Conservation (phyloP, 208 protist species). For the Leishmania tarentolae region DNA sequence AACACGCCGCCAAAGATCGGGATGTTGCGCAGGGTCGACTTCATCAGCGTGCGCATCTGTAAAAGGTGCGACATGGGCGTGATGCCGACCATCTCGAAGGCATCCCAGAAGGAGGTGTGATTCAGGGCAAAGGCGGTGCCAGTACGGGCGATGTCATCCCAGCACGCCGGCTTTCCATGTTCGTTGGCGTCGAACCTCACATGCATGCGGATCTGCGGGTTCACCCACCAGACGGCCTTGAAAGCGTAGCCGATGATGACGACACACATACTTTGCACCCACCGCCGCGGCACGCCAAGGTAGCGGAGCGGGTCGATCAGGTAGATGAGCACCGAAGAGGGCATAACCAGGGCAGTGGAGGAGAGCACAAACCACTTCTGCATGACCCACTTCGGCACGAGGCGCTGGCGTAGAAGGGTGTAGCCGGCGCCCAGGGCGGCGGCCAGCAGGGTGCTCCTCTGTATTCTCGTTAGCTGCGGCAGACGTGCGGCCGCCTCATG, state of each 20-base stretch:
- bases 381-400: conserved; percentile 43
- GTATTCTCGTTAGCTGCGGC: conserved; percentile 7
- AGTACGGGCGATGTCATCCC: conserved; percentile 28
- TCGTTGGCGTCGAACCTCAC: conserved; percentile 32
- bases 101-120: conserved; percentile 75
- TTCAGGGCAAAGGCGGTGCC: conserved; percentile 51
- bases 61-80: conserved; percentile 34
- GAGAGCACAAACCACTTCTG: conserved; percentile 46
- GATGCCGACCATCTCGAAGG: conserved; percentile 32
- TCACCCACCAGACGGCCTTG: conserved; percentile 31
- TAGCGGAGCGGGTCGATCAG: conserved; percentile 37
- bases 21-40: conserved; percentile 48
- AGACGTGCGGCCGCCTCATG: neutral
- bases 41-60: conserved; percentile 55
- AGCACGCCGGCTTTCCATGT: conserved; percentile 10
- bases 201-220: conserved; percentile 48
- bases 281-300: conserved; percentile 27
- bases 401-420: conserved; percentile 32
- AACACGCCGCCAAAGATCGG: conserved; percentile 63
- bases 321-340: conserved; percentile 31
- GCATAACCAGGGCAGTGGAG: conserved; percentile 34
- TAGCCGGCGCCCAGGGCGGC: conserved; percentile 36
- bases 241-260: conserved; percentile 40
- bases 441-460: conserved; percentile 22
- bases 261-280: conserved; percentile 35